A percentile compares a stretch with the other conserved stretches of the same genome.
phyloP scores from a whole-genome alignment of 176 grass and related monocot species.

The Alloteropsis semialata region DNA sequence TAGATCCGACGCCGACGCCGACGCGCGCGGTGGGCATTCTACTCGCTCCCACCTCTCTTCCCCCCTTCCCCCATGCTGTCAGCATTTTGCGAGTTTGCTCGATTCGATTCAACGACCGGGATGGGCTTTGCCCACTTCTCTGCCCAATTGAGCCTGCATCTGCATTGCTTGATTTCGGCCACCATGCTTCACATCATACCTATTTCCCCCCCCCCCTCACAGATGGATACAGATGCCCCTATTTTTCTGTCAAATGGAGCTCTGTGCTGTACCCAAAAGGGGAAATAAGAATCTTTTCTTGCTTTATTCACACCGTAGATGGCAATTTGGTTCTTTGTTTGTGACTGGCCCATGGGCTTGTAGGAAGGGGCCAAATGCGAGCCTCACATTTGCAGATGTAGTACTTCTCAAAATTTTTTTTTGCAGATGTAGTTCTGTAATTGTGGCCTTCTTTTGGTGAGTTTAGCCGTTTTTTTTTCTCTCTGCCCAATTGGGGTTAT shows the following conservation, averaged over 20 bases:
- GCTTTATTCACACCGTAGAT: background rate
- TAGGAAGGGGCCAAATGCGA: background rate
- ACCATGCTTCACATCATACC: background rate
- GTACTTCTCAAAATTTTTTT: too few species aligned
- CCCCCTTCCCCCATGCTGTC: rapidly evolving
- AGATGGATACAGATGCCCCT: background rate
- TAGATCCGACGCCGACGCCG: constrained; percentile 63
- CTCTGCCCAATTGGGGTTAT: background rate
- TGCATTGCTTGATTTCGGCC: constrained; percentile 25
- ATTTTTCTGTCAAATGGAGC: background rate
- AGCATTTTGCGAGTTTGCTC: background rate
- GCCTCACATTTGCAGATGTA: background rate
- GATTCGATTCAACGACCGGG: background rate
- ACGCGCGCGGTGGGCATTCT: constrained; percentile 32
- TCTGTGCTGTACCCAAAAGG: background rate
- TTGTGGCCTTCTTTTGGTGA: background rate
- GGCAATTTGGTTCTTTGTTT: background rate
- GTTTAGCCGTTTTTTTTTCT: background rate
- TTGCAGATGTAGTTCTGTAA: background rate
- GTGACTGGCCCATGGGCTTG: background rate
- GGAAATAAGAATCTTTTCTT: background rate
- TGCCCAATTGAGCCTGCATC: background rate
- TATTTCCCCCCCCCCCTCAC: background rate
- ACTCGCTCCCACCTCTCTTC: background rate
- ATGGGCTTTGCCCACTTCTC: background rate